A percentile compares a stretch with the other conserved stretches of the same genome.
These are phyloP conservation scores for Boletus rubescentipes DNA, from an alignment of 768 basidiomycete species.

Conservation along the genomic window DNA sequence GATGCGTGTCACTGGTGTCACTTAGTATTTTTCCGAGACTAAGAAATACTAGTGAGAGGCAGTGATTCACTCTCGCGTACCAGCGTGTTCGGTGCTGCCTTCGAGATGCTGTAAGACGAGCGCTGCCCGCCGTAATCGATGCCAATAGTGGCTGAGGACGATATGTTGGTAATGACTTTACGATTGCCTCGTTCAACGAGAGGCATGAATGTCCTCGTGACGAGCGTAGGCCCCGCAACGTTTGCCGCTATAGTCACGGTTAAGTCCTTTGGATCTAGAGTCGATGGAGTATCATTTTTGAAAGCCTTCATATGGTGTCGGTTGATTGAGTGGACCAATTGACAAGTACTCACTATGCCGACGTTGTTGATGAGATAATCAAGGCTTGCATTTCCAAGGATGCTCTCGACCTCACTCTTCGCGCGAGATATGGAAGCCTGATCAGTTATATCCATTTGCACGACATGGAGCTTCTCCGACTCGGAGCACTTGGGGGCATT, in stretches of 20 bases:
- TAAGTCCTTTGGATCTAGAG: slow-evolving; percentile 23
- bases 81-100: slow-evolving; percentile 42
- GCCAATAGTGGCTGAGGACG: slow-evolving; percentile 35
- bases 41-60: too few relatives aligned
- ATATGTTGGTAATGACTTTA: slow-evolving; percentile 30
- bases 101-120: slow-evolving; percentile 35
- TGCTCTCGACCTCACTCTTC: slow-evolving; percentile 18
- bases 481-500: too few relatives aligned
- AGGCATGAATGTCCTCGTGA: slow-evolving; percentile 34
- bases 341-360: slow-evolving; percentile 29
- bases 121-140: slow-evolving; percentile 26
- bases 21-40: too few relatives aligned
- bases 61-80: slow-evolving; percentile 12
- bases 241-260: slow-evolving; percentile 28
- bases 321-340: too few relatives aligned
- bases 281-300: slow-evolving; percentile 25
- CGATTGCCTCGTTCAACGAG: slow-evolving; percentile 28
- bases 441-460: slow-evolving; percentile 34
- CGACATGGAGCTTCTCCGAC: slow-evolving; percentile 25
- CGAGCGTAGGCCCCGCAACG: slow-evolving; percentile 34
- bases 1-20: too few relatives aligned
- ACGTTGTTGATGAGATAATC: slow-evolving; percentile 44
- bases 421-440: slow-evolving; percentile 26
- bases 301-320: slow-evolving; percentile 12
- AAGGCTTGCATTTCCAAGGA: slow-evolving; percentile 22